Evolutionary conservation across 768 basidiomycete species (phyloP).

Genomic region (Lentinus brumalis): DNA sequence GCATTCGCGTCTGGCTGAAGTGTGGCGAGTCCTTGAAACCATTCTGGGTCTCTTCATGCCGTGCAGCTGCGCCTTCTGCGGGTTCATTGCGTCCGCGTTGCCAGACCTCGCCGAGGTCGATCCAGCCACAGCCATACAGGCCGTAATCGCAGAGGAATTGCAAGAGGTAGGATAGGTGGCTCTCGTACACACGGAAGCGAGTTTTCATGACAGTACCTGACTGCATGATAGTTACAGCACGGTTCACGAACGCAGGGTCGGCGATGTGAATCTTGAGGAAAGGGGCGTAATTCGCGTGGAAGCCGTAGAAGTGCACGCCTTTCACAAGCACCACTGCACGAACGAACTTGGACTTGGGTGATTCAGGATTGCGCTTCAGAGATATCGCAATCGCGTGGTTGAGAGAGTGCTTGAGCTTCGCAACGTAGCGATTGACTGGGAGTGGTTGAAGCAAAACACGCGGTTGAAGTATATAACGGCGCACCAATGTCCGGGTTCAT

Average conservation of each 20-base stretch:
- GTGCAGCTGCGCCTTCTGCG: constrained; percentile 32
- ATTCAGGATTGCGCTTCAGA: constrained; percentile 68
- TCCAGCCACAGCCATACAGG: constrained; percentile 90
- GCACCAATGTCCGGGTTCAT: constrained; percentile 66
- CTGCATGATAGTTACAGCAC: constrained; percentile 74
- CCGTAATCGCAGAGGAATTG: constrained; percentile 97
- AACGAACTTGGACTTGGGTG: constrained; percentile 58
- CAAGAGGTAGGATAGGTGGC: constrained; percentile 83
- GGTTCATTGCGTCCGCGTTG: constrained; percentile 47
- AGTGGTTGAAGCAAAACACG: background rate
- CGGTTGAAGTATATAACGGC: constrained; percentile 16
- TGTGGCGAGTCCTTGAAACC: constrained; percentile 55
- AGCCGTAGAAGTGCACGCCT: constrained; percentile 96
- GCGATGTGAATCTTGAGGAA: constrained; percentile 85
- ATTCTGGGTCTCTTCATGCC: constrained; percentile 12
- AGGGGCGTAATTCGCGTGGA: constrained; percentile 78
- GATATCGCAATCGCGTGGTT: constrained; percentile 87
- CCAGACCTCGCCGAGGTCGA: constrained; percentile 72
- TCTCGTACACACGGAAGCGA: constrained; percentile 82
- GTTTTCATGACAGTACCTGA: constrained; percentile 83
- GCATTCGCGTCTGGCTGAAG: constrained; percentile 65
- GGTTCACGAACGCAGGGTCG: constrained; percentile 70
- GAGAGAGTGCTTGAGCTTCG: constrained; percentile 69
- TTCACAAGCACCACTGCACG: constrained; percentile 86
- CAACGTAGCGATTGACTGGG: constrained; percentile 73